Evolutionary conservation across 495 filamentous ascomycete genomes (phyloP), one percentile per base, ranked within the genome.

Genomic region (Hypoxylon cercidicola): DNA sequence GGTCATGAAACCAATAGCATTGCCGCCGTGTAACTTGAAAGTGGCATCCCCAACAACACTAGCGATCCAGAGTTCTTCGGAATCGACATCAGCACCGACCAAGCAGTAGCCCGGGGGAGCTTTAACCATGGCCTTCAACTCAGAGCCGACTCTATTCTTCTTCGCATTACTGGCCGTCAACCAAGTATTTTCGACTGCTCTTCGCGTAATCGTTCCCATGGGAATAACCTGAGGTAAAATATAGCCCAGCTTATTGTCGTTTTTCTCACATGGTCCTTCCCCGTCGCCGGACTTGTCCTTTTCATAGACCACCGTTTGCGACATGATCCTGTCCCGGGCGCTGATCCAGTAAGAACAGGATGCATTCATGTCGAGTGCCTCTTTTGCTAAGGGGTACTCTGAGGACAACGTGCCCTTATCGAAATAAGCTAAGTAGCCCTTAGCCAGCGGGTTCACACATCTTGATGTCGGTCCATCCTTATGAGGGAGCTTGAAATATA

Each of bases 291-390:
- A 44, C 11, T 86, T 65, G 47, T 96, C 86, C 44, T 87, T 81
- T 53, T 90, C 80, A 65, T 97, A 97, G 7, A 99, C 89, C 15
- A 97, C 94, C 81, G 97, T 89, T 73, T 99, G 95, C 19, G 89
- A 89, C 82, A 81, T 91, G 61, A 99, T 98, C 45, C 95, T 84
- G 69, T 97, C 92, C 54, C 95, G 83, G 16, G 96, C 93, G 66
- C 90, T 95, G 55, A 98, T 98, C 95, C 95, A 99, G 76, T 99
- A 99, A 0, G 93, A 97, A 71, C 95, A 99, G 0, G 91, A 93
- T 2, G 93, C 92, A 69, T 99, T 99, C 96, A 98, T 97, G 55
- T 98, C 90, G 52, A 98, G 81, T 4, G 95, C 95, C 72, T 97
- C 92, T 68, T 93, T 96, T 0, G 95, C 95, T 68, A 97, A 92